Conservation (phyloP, 805 yeast species). For the Myxozyma mucilagina region DNA sequence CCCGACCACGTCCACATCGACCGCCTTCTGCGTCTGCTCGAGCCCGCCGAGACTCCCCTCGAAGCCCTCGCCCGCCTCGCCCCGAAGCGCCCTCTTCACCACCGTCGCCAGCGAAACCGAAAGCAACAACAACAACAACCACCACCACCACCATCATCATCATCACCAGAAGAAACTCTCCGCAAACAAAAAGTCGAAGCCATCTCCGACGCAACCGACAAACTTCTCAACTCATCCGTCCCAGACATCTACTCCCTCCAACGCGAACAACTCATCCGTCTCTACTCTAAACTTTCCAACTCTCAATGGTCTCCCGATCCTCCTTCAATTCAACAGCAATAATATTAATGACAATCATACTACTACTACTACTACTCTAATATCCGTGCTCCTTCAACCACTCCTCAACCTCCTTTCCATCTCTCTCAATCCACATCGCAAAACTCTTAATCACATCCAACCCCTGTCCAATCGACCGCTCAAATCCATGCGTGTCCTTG, state of each 20-base stretch:
- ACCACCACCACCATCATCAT: constrained; percentile 22
- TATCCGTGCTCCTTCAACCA: constrained; percentile 46
- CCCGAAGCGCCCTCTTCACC: background rate
- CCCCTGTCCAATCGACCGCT: constrained; percentile 57
- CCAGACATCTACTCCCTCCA: constrained; percentile 53
- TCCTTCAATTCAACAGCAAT: background rate
- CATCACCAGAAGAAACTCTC: background rate
- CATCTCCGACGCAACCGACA: constrained; percentile 54
- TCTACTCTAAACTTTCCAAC: background rate
- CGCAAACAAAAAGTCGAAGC: constrained; percentile 40
- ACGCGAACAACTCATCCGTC: constrained; percentile 52
- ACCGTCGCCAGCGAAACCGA: constrained; percentile 2
- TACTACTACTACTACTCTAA: background rate
- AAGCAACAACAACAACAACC: constrained; percentile 3
- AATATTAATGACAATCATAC: background rate
- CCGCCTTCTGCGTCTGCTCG: constrained; percentile 47
- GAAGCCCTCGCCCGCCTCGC: constrained; percentile 50
- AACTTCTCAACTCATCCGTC: constrained; percentile 47
- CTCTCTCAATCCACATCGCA: constrained; percentile 53
- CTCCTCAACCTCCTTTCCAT: constrained; percentile 43
- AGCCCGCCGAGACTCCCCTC: constrained; percentile 60
- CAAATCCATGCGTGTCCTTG: constrained; percentile 56
- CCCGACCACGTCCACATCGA: constrained; percentile 33
- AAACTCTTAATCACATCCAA: constrained; percentile 54
- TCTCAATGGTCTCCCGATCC: background rate